Base-by-base conservation (phyloP, 2,329 filamentous ascomycete species). In the Colletotrichum sp. region DNA sequence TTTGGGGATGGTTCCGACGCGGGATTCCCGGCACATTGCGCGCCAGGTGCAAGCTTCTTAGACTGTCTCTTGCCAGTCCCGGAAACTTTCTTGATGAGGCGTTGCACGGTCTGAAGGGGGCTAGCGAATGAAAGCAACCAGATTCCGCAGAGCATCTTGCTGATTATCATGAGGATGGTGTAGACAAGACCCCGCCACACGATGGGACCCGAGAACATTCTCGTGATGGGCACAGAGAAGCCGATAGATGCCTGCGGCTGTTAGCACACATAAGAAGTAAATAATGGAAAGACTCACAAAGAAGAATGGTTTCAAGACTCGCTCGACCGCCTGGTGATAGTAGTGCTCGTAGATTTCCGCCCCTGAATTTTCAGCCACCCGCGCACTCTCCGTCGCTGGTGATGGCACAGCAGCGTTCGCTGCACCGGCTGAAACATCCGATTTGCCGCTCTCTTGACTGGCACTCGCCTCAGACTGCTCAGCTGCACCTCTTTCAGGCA, bases 131-230 rank as follows among this genome's bases (percentile, higher is more conserved):
- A 84, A 4, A 91, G 76, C 0, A 93, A 86, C 89, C 92, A 94
- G 1, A 90, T 9, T 0, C 93, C 91, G n/a, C 91, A 93, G 2
- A 88, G 71, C 2, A 93, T 76, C 80, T 95, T 95, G 5, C 85
- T 89, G 3, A 94, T 67, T 1, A 88, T 81, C 95, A 97, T 97
- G 5, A 97, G 84, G 0, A 93, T 77, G 0, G 93, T 88, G 79
- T 96, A 97, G 1, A 96, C 88, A 0, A 96, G 77, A 1, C 95
- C 95, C 13, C 92, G 90, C 95, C 94, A 97, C 3, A 96, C 84
- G 0, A 94, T 88, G 0, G 84, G 80, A 0, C 90, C 90, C 0
- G 82, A 82, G 79, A 96, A 96, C 88, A 97, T 92, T 8, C 90
- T 84, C 0, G 89, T 91, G 34, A 96, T 93, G 0, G 95, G 95